A percentile compares a stretch with the other conserved stretches of the same genome.
phyloP scores from a whole-genome alignment of 345 rosid species.

The Crucihimalaya himalaica region DNA sequence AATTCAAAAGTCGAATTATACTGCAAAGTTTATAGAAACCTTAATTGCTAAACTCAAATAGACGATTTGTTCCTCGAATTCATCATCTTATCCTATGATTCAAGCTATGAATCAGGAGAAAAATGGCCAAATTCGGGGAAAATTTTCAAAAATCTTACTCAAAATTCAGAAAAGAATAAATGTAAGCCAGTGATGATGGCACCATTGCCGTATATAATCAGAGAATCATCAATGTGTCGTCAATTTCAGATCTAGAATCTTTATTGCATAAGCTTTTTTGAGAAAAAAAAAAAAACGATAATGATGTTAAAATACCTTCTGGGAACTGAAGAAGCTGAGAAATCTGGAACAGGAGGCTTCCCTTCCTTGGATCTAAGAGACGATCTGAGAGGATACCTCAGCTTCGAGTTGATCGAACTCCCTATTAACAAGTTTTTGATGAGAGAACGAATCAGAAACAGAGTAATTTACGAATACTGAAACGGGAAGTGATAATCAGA shows the following conservation, averaged over 20 bases:
- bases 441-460: neutral
- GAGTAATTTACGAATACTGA: neutral
- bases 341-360: slow-evolving; percentile 51
- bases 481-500: neutral
- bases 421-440: slow-evolving; percentile 18
- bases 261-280: neutral
- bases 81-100: neutral
- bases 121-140: neutral
- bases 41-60: neutral
- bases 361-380: slow-evolving; percentile 62
- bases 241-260: slow-evolving; percentile 2
- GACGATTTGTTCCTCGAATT: neutral
- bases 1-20: neutral
- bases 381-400: slow-evolving; percentile 82
- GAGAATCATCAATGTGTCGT: neutral
- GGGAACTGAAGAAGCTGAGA: slow-evolving; percentile 44
- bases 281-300: neutral
- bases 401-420: slow-evolving; percentile 59
- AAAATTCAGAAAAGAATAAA: neutral
- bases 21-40: neutral
- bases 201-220: no score
- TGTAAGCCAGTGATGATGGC: neutral
- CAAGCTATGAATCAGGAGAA: neutral
- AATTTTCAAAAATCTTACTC: neutral
- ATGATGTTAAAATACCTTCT: slow-evolving; percentile 9